A percentile compares a stretch with the other conserved stretches of the same genome.
Evolutionary conservation across 331 rosid species (phyloP).

Genomic region (Acacia concinna): DNA sequence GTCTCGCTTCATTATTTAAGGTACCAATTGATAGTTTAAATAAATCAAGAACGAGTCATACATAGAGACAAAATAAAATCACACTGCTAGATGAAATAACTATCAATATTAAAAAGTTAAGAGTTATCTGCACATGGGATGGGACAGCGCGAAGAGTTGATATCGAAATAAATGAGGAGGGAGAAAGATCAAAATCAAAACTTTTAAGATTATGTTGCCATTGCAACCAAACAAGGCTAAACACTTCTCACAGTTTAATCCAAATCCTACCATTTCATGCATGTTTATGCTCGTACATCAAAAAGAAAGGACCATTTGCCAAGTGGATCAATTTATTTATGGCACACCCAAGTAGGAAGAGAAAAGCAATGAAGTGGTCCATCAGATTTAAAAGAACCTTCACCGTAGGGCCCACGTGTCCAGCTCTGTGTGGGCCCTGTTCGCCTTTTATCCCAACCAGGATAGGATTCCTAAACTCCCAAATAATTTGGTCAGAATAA

Average conservation of each 20-base stretch:
- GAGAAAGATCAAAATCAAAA: slow-evolving; percentile 10
- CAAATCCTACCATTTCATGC: neutral
- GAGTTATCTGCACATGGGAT: neutral
- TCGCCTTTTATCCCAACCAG: slow-evolving; percentile 9
- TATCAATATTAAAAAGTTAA: neutral
- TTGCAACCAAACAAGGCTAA: neutral
- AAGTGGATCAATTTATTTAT: slow-evolving; percentile 19
- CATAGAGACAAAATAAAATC: neutral
- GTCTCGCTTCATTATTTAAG: neutral
- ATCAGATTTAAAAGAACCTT: neutral
- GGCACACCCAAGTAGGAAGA: neutral
- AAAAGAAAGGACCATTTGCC: neutral
- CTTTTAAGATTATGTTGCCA: neutral
- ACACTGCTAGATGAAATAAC: neutral
- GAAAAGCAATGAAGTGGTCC: slow-evolving; percentile 27
- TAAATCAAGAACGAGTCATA: neutral
- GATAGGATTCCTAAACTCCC: slow-evolving; percentile 15
- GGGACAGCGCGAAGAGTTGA: neutral
- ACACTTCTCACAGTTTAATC: neutral
- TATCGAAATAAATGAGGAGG: slow-evolving; percentile 6
- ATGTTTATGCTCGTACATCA: neutral
- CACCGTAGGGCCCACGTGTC: slow-evolving; percentile 29
- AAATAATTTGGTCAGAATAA: slow-evolving; percentile 12
- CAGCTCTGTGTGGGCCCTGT: slow-evolving; percentile 23
- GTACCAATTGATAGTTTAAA: neutral